A percentile compares a stretch with the other conserved stretches of the same genome.
These are phyloP conservation scores for Suillus subalutaceus DNA, from an alignment of 768 basidiomycete species.

Conservation along the genomic window DNA sequence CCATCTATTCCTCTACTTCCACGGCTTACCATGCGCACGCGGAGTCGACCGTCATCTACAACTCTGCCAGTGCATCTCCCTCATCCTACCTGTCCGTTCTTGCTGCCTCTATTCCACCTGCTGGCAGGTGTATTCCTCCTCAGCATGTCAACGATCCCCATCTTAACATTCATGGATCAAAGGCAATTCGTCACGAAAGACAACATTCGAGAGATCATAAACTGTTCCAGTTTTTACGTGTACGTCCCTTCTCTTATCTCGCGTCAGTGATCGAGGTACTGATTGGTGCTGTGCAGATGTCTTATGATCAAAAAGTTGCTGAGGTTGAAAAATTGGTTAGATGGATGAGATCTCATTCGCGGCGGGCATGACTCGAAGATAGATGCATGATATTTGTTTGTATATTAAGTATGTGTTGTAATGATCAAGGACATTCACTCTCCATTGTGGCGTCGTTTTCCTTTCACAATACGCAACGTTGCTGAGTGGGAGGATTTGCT, in stretches of 20 bases:
- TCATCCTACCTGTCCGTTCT: neutral
- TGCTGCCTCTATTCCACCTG: neutral
- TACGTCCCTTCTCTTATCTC: neutral
- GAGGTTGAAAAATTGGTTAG: neutral
- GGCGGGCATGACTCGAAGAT: neutral
- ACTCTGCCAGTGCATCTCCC: neutral
- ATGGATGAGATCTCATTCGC: slow-evolving; percentile 3
- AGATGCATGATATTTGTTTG: neutral
- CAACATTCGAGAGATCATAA: neutral
- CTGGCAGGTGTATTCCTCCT: neutral
- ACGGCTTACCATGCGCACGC: neutral
- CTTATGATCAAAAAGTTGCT: slow-evolving; percentile 1
- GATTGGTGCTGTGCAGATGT: neutral
- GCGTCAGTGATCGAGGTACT: neutral
- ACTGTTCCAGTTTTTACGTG: neutral
- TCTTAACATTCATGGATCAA: neutral
- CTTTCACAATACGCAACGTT: neutral
- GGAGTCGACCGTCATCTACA: neutral
- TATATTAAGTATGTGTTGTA: neutral
- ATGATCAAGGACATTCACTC: neutral
- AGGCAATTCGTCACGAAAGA: too few species aligned
- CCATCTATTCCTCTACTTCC: neutral
- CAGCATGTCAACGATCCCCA: neutral
- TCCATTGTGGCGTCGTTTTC: neutral
- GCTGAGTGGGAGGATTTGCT: neutral